Conservation (phyloP, 805 yeast genomes). For the Middelhovenomyces tepae region DNA sequence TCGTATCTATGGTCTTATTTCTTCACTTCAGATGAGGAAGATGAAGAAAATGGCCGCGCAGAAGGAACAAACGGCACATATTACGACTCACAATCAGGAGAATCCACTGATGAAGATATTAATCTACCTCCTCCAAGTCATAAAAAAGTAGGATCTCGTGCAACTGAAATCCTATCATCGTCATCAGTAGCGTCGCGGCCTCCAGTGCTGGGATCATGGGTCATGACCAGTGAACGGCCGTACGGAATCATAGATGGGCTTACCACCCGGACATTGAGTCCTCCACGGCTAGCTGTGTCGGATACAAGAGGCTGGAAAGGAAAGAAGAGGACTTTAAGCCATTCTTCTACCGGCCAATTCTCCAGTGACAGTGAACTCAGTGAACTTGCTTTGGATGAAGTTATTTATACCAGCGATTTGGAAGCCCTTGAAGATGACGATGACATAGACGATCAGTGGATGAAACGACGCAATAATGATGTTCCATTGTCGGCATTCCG, state of each 20-base stretch:
- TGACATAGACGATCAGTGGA: constrained; percentile 23
- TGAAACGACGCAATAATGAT: constrained; percentile 34
- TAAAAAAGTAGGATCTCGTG: constrained; percentile 60
- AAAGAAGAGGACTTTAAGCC: constrained; percentile 9
- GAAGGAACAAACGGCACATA: constrained; percentile 15
- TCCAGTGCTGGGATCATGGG: constrained; percentile 90
- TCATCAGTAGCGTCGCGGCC: constrained; percentile 80
- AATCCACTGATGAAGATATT: constrained; percentile 91
- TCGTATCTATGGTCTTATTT: constrained; percentile 69
- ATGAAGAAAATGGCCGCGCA: constrained; percentile 17
- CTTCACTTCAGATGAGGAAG: constrained; percentile 38
- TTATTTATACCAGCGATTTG: constrained; percentile 78
- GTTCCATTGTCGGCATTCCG: constrained; percentile 88
- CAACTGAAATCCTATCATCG: constrained; percentile 88
- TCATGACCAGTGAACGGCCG: constrained; percentile 65
- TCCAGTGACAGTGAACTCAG: constrained; percentile 32
- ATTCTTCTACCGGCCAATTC: constrained; percentile 4
- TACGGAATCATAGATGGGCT: constrained; percentile 93
- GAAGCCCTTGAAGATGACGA: constrained; percentile 63
- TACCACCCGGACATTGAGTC: constrained; percentile 73
- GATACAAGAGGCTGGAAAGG: constrained; percentile 4
- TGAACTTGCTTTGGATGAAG: constrained; percentile 61
- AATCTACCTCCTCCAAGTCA: constrained; percentile 64
- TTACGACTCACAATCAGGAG: constrained; percentile 46
- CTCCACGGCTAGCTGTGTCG: constrained; percentile 29